A percentile compares a stretch with the other conserved stretches of the same genome.
These are phyloP conservation scores for Boletellus ananiceps DNA, from an alignment of 768 basidiomycete genomes.

Conservation along the genomic window DNA sequence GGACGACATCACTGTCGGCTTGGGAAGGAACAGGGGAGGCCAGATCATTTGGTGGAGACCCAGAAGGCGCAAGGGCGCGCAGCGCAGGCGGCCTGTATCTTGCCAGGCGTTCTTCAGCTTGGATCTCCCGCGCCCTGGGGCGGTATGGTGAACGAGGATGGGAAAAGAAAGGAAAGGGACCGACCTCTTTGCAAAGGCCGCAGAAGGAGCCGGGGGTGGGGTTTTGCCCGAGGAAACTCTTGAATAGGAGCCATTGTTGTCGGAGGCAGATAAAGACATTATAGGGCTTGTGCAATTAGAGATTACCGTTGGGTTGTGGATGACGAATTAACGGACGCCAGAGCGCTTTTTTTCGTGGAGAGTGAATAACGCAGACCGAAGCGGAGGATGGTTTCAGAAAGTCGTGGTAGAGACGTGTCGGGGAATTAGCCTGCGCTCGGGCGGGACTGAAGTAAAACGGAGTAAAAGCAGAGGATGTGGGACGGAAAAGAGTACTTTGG, in stretches of 20 bases:
- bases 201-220: constrained; percentile 85
- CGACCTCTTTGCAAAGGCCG: constrained; percentile 84
- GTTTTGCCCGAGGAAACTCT: constrained; percentile 85
- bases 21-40: constrained; percentile 54
- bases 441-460: constrained; percentile 22
- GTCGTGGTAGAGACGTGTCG: constrained; percentile 26
- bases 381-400: constrained; percentile 16
- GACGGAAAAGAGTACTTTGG: constrained; percentile 33
- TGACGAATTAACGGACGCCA: constrained; percentile 31
- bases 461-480: constrained; percentile 29
- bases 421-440: constrained; percentile 32
- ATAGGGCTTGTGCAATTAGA: constrained; percentile 73
- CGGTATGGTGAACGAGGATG: constrained; percentile 13
- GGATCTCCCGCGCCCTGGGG: constrained; percentile 77
- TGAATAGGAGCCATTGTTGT: constrained; percentile 77
- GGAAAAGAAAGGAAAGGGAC: constrained; percentile 20
- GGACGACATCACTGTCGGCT: constrained; percentile 53
- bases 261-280: constrained; percentile 89
- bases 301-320: constrained; percentile 54
- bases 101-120: constrained; percentile 66
- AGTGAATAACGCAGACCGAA: constrained; percentile 23
- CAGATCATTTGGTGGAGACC: constrained; percentile 68
- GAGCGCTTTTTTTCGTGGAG: constrained; percentile 29
- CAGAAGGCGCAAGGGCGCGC: constrained; percentile 59
- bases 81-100: constrained; percentile 83